Percentiles rank a stretch among this genome's conserved stretches.
These are phyloP conservation scores for Aurinia saxatilis DNA, from an alignment of 345 rosid species.

Conservation along the genomic window DNA sequence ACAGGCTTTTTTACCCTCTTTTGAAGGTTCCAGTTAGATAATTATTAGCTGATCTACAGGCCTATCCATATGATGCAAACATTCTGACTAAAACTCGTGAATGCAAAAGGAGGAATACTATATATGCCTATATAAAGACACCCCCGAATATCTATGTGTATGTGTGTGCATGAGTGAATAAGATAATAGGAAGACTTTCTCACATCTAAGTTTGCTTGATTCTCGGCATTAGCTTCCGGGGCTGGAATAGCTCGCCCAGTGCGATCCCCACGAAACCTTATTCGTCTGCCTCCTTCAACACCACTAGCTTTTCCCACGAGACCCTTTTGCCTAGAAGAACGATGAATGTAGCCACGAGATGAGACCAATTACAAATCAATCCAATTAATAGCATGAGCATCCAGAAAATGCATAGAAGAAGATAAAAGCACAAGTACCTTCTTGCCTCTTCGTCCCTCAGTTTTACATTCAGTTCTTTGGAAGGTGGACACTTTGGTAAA, in stretches of 20 bases:
- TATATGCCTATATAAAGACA: background rate
- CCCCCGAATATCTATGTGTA: background rate
- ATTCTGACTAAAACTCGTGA: background rate
- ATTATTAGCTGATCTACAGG: background rate
- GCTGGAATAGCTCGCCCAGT: constrained; percentile 62
- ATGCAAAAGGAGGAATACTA: background rate
- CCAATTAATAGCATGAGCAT: constrained; percentile 3
- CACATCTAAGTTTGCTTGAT: constrained; percentile 59
- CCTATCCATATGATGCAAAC: too few relatives aligned
- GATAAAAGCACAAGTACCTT: constrained; percentile 34
- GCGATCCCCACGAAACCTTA: constrained; percentile 41
- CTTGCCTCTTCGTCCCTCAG: constrained; percentile 75
- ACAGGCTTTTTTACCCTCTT: background rate
- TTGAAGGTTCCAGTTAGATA: background rate
- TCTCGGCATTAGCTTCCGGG: constrained; percentile 92
- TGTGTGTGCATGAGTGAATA: constrained; percentile 1
- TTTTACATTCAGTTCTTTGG: constrained; percentile 84
- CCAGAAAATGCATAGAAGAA: background rate
- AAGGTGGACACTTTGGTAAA: constrained; percentile 85
- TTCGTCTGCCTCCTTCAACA: constrained; percentile 51
- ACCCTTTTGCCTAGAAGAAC: constrained; percentile 49
- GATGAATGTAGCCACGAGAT: constrained; percentile 14
- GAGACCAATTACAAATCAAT: constrained; percentile 1
- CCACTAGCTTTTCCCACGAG: constrained; percentile 41
- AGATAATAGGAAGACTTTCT: background rate